Evolutionary conservation across 139 green algal species (phyloP).

Genomic region (Chlamydomonas applanata): DNA sequence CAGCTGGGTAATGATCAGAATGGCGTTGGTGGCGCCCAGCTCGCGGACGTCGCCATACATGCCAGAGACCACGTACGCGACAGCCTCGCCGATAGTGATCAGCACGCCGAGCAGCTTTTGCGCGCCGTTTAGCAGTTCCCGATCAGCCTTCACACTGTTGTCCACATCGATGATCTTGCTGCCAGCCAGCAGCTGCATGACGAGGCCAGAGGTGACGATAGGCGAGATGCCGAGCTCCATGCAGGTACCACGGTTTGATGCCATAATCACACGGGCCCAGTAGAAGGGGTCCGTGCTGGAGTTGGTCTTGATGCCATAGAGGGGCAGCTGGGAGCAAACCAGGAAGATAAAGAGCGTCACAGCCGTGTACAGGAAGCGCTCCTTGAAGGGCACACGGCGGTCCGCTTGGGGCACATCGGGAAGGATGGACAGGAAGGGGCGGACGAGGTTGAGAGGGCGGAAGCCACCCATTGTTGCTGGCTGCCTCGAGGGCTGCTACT

Average conservation of each 20-base stretch:
- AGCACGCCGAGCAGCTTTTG: slow-evolving; percentile 98
- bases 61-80: slow-evolving; percentile 98
- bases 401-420: slow-evolving; percentile 76
- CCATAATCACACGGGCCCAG: slow-evolving; percentile 98
- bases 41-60: slow-evolving; percentile 98
- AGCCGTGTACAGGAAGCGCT: slow-evolving; percentile 90
- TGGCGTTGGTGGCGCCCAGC: slow-evolving; percentile 86
- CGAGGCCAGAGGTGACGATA: slow-evolving; percentile 95
- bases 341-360: slow-evolving; percentile 97
- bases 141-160: slow-evolving; percentile 93
- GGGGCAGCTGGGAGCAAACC: slow-evolving; percentile 95
- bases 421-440: slow-evolving; percentile 84
- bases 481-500: not conserved
- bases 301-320: slow-evolving; percentile 95
- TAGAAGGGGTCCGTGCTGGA: slow-evolving; percentile 92
- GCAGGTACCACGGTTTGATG: slow-evolving; percentile 91
- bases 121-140: slow-evolving; percentile 91
- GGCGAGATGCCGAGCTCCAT: slow-evolving; percentile 98
- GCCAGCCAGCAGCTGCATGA: slow-evolving; percentile 96
- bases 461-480: slow-evolving; percentile 27
- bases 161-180: slow-evolving; percentile 99
- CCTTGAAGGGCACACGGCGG: slow-evolving; percentile 76
- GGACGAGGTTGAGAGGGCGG: slow-evolving; percentile 76
- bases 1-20: slow-evolving; percentile 97
- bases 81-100: slow-evolving; percentile 98